Conservation (phyloP, 1,139 yeast species). For the Pichia cactophila region DNA sequence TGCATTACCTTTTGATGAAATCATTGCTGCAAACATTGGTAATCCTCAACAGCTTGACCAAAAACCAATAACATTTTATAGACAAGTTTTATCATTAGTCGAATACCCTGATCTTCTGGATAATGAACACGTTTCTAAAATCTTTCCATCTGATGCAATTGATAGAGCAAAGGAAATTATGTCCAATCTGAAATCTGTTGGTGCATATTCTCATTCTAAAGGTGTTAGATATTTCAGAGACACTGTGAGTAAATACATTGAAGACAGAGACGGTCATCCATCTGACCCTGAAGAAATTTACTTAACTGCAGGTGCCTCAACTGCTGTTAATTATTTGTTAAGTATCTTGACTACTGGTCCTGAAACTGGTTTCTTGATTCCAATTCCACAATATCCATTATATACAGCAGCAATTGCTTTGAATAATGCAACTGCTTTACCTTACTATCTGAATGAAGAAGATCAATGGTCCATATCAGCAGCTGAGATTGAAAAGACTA, state of each 20-base stretch:
- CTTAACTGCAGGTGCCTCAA: constrained; percentile 88
- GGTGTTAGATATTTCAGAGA: constrained; percentile 69
- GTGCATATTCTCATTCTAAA: constrained; percentile 91
- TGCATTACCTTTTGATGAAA: constrained; percentile 66
- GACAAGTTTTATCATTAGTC: constrained; percentile 78
- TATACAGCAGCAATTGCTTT: constrained; percentile 89
- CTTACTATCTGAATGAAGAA: constrained; percentile 79
- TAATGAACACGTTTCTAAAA: constrained; percentile 24
- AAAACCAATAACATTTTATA: constrained; percentile 87
- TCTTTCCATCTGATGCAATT: constrained; percentile 65
- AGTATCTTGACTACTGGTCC: constrained; percentile 61
- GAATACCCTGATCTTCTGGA: constrained; percentile 73
- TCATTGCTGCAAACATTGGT: constrained; percentile 89
- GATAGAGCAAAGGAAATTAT: constrained; percentile 60
- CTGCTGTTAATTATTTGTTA: constrained; percentile 74
- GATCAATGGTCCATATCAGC: constrained; percentile 81
- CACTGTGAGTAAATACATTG: constrained; percentile 74
- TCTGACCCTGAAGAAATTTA: constrained; percentile 68
- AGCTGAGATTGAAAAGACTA: constrained; percentile 49
- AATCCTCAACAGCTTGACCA: constrained; percentile 96
- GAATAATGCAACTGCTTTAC: constrained; percentile 72
- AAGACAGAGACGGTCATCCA: constrained; percentile 58
- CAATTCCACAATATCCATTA: constrained; percentile 95
- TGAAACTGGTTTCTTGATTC: constrained; percentile 79
- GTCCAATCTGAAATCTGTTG: constrained; percentile 66